Evolutionary conservation across 225 moss, liverwort and hornwort species (phyloP), one percentile per base, ranked within the genome.

Genomic region (Rhytidiadelphus loreus): DNA sequence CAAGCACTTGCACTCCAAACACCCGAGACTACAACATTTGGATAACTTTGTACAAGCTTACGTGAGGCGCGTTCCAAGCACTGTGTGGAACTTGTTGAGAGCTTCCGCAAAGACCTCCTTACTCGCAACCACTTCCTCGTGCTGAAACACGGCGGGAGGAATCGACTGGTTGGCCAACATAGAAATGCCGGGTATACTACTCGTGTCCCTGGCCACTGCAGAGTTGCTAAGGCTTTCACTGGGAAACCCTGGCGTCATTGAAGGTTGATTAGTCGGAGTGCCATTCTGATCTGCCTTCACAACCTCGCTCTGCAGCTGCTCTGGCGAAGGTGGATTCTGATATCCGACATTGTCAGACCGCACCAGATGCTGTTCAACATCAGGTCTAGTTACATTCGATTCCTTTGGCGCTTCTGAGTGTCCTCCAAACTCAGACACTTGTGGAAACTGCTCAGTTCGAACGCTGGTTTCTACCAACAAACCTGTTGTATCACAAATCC

Each of bases 101-200:
- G 96, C 94, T 30, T 98, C 95, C 89, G 92, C 88, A 84, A 98
- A 98, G 44, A 96, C 91, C 74, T 92, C 89, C 89, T 94, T 93
- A 86, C 90, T 93, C 19, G 89, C 94, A 50, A 97, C 82, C 53
- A 97, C 94, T 75, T 93, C 95, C 44, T 94, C 95, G 33, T 97
- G 95, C 78, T 96, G 92, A 66, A 90, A 94, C 20, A 94, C 62
- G 48, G 96, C 90, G 50, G 92, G 81, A 73, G 98, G 98, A 90
- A 96, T 95, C 72, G 82, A 90, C 87, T 94, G 92, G 58, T 87
- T 90, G 62, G 92, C 92, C 75, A 92, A 87, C 91, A 94, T 94
- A 76, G 94, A 94, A 71, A 94, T 58, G 52, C 94, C 94, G 44
- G 94, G 94, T 75, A 92, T 94, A 87, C 92, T 94, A 76, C 88